Conservation (phyloP, 2,329 filamentous ascomycete genomes). For the Hawksworthiomyces lignivorus region DNA sequence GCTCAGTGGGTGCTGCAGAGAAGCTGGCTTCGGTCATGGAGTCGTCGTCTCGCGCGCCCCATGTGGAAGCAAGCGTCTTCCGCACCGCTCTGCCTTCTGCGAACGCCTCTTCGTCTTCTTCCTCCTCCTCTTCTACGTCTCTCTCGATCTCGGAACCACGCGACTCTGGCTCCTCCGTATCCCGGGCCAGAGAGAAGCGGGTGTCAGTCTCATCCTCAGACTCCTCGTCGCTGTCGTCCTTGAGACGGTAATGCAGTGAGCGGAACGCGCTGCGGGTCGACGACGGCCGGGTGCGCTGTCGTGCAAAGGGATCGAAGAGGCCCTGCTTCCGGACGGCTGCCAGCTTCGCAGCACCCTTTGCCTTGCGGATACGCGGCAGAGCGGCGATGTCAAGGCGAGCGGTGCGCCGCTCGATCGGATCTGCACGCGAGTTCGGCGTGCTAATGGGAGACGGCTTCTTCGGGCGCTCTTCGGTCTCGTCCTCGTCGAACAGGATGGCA, state of each 20-base stretch:
- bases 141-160: slow-evolving; percentile 4
- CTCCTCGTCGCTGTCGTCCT: slow-evolving; percentile 72
- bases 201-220: slow-evolving; percentile 73
- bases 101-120: slow-evolving; percentile 54
- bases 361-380: slow-evolving; percentile 69
- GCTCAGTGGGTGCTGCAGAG: slow-evolving; percentile 22
- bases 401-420: slow-evolving; percentile 54
- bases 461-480: slow-evolving; percentile 50
- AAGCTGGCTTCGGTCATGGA: slow-evolving; percentile 68
- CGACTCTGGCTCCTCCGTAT: slow-evolving; percentile 81
- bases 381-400: slow-evolving; percentile 53
- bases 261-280: slow-evolving; percentile 56
- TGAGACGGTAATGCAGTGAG: slow-evolving; percentile 72
- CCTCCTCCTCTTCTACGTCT: slow-evolving; percentile 5
- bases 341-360: slow-evolving; percentile 43
- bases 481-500: slow-evolving; percentile 36
- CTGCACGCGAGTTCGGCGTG: slow-evolving; percentile 57
- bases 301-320: slow-evolving; percentile 61
- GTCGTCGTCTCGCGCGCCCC: slow-evolving; percentile 50
- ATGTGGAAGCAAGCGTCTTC: slow-evolving; percentile 39
- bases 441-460: slow-evolving; percentile 41
- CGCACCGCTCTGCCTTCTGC: slow-evolving; percentile 54
- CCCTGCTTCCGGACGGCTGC: slow-evolving; percentile 49
- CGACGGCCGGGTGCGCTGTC: slow-evolving; percentile 40
- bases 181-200: slow-evolving; percentile 53